phyloP scores from a whole-genome alignment of 2,329 filamentous ascomycete genomes.

The Paraphoma sp. region DNA sequence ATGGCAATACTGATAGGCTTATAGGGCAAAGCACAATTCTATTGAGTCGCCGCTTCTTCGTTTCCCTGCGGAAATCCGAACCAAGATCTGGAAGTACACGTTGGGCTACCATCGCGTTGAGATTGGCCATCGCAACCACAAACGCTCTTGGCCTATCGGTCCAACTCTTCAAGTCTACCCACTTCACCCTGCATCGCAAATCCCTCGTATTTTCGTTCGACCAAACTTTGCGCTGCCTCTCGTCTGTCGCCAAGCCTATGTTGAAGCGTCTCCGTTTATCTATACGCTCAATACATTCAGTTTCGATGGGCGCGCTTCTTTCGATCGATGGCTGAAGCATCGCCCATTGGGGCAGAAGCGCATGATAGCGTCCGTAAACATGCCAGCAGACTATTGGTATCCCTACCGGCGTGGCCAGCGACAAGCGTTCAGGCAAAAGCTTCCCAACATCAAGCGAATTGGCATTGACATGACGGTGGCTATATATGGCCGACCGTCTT shows the following conservation, averaged over 20 bases:
- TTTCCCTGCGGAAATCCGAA: not conserved
- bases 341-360: slow-evolving; percentile 11
- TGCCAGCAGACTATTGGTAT: slow-evolving; percentile 11
- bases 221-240: slow-evolving; percentile 4
- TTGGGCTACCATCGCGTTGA: not conserved
- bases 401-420: slow-evolving; percentile 3
- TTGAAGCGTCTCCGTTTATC: slow-evolving; percentile 11
- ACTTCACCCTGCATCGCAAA: not conserved
- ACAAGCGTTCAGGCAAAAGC: slow-evolving; percentile 2
- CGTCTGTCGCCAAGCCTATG: slow-evolving; percentile 20
- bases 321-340: slow-evolving; percentile 16
- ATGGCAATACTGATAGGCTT: not conserved
- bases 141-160: not conserved
- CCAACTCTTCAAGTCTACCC: not conserved
- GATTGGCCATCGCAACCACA: not conserved
- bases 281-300: slow-evolving; percentile 14
- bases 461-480: slow-evolving; percentile 8
- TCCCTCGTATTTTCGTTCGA: not conserved
- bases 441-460: slow-evolving; percentile 15
- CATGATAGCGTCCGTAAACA: slow-evolving; percentile 12
- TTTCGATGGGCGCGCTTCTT: not conserved
- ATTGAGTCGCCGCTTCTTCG: not conserved
- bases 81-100: not conserved
- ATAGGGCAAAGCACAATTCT: not conserved
- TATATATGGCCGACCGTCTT: not conserved